phyloP scores from a whole-genome alignment of 257 asterid species.

The Leonotis leonurus region DNA sequence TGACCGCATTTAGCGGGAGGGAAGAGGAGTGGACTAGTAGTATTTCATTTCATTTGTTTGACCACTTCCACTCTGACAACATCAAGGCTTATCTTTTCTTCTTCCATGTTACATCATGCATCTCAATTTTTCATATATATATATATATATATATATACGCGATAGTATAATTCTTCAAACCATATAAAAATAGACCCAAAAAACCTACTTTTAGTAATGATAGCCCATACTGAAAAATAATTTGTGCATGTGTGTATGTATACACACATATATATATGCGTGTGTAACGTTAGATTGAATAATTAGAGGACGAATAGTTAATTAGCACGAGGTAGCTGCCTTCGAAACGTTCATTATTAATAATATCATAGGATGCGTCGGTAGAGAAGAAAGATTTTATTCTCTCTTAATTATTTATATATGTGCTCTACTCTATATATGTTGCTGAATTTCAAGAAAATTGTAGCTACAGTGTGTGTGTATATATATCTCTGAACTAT shows the following conservation, averaged over 20 bases:
- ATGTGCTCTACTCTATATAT: not conserved
- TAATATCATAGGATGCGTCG: not conserved
- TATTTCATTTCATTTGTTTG: not conserved
- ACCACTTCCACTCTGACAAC: not conserved
- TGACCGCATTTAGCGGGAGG: too few relatives aligned
- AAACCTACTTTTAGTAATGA: not conserved
- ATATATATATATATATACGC: not conserved
- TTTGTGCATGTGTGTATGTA: too few relatives aligned
- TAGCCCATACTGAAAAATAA: too few relatives aligned
- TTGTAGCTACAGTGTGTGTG: not conserved
- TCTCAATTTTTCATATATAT: too few relatives aligned
- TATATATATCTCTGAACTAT: not conserved
- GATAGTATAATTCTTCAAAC: too few relatives aligned
- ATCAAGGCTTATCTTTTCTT: not conserved
- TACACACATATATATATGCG: not conserved
- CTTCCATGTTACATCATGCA: not conserved
- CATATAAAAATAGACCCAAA: not conserved
- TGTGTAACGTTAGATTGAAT: not conserved
- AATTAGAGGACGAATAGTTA: not conserved
- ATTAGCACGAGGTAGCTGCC: conserved; percentile 19
- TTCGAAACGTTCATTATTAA: too few relatives aligned
- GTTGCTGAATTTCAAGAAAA: not conserved
- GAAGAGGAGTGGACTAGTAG: too few relatives aligned
- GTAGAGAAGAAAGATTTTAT: not conserved
- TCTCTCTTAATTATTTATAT: not conserved